Base-by-base conservation (phyloP, 306 rosid species). In the Oxytropis ochrocephala region DNA sequence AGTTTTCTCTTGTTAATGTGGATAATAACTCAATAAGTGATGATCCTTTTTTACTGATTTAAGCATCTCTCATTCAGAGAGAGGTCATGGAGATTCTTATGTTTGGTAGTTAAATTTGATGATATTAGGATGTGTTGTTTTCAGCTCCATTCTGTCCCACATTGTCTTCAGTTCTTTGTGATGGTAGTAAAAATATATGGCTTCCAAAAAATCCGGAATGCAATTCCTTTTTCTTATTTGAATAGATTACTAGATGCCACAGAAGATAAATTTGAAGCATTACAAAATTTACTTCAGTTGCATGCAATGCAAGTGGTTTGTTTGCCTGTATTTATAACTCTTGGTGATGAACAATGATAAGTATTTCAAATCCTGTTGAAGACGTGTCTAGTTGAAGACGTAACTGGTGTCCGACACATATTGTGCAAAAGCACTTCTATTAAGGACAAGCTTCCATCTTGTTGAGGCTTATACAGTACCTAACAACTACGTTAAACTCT, bases 1-100 rank as follows among this genome's bases (percentile, higher is more conserved):
- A 38, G 67, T 54, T 47, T 54, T 78, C 73, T 64, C 79, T 70
- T 81, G 92, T 72, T 55, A 81, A 76, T 76, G 86, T 69, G 76
- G 89, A 50, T 69, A 61, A 30, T 33, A 58, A 58, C 24, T 58
- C 47, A 54, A 75, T 81, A 55, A 11, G 68, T 19, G 50, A 12
- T 61, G 14, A 4, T 66, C 41, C 33, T 6, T 42, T 51, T 50
- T 9, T 35, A 13, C 33, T 42, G 24, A 18, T 21, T 49, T 50
- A 18, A 33, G 58, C 33, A 44, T 44, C 11, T 52, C 48, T 44
- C 17, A 6, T 62, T 39, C 36, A 6, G n/a, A 8, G 17, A 6
- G 10, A 6, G 24, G 14, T 27, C 6, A 36, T 24, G 12, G 42
- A 56, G 21, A 70, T 1, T 64, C 32, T 42, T 38, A 12, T 50